These are phyloP conservation scores for Lachnellula hyalina DNA, from an alignment of 2,329 filamentous ascomycete species.

Conservation along the genomic window DNA sequence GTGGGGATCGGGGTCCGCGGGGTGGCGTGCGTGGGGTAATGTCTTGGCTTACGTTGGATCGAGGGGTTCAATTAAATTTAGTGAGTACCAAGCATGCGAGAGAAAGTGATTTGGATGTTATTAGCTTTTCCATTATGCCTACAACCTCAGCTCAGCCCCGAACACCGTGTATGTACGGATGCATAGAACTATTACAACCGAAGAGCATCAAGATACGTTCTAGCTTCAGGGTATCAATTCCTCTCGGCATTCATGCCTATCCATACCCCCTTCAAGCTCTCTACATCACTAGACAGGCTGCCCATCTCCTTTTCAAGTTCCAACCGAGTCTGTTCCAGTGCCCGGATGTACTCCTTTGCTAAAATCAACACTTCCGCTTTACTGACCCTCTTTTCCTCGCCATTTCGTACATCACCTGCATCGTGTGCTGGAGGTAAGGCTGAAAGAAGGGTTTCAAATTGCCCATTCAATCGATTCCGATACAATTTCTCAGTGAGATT, in stretches of 20 bases:
- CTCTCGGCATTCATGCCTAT: neutral
- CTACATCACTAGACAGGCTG: neutral
- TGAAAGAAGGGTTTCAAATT: slow-evolving; percentile 14
- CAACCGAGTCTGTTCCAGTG: slow-evolving; percentile 3
- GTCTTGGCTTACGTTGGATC: too few relatives aligned
- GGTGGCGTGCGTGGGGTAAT: too few relatives aligned
- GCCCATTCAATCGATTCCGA: slow-evolving; percentile 12
- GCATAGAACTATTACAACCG: too few relatives aligned
- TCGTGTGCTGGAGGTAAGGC: slow-evolving; percentile 2
- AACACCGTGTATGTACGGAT: too few relatives aligned
- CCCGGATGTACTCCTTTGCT: slow-evolving; percentile 11
- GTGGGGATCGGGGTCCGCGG: too few relatives aligned
- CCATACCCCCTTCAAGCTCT: neutral
- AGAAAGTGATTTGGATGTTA: too few relatives aligned
- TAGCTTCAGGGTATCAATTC: too few relatives aligned
- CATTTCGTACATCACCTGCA: neutral
- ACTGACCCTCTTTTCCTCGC: slow-evolving; percentile 11
- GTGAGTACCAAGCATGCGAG: too few relatives aligned
- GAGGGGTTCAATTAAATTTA: too few relatives aligned
- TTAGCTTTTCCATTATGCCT: too few relatives aligned
- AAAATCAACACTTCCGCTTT: slow-evolving; percentile 16
- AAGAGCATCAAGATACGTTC: too few relatives aligned
- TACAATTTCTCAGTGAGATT: slow-evolving; percentile 16
- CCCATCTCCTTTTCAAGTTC: slow-evolving; percentile 23
- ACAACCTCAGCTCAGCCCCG: too few relatives aligned